phyloP scores from a whole-genome alignment of 139 green algal species.

The Ettlia oleoabundans region DNA sequence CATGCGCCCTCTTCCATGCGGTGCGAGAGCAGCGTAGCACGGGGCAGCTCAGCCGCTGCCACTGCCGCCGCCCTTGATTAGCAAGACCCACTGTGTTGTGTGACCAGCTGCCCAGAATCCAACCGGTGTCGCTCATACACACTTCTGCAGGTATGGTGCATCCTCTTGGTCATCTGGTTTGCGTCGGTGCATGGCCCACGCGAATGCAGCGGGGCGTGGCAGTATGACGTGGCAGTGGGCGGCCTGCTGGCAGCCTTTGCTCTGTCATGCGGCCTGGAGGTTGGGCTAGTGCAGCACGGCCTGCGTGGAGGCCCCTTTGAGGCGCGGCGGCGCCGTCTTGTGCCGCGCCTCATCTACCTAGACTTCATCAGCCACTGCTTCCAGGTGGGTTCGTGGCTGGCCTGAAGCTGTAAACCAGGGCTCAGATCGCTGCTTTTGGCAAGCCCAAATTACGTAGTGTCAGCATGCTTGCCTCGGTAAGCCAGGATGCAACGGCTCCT shows the following conservation, averaged over 20 bases:
- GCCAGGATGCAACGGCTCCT: too few relatives aligned
- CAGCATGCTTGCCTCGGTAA: too few relatives aligned
- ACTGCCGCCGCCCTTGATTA: not conserved
- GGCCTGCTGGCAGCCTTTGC: conserved; percentile 47
- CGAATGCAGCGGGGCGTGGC: conserved; percentile 32
- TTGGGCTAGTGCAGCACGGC: conserved; percentile 32
- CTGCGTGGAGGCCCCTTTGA: conserved; percentile 61
- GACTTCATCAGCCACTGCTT: conserved; percentile 8
- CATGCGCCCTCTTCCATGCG: conserved; percentile 44
- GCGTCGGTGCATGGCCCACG: conserved; percentile 3
- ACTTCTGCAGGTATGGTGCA: conserved; percentile 43
- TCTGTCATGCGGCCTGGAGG: conserved; percentile 33
- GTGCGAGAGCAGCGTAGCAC: not conserved
- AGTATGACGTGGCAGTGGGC: conserved; percentile 39
- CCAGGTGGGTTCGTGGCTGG: conserved; percentile 33
- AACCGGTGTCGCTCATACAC: not conserved
- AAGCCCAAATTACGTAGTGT: too few relatives aligned
- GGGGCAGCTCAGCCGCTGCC: not conserved
- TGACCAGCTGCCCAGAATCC: not conserved
- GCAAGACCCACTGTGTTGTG: not conserved
- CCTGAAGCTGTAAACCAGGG: too few relatives aligned
- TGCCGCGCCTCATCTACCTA: conserved; percentile 48
- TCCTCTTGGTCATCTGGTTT: conserved; percentile 42
- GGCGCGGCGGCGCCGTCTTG: conserved; percentile 24
- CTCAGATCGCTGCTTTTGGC: too few relatives aligned